These are phyloP conservation scores for Candida labiduridarum DNA, from an alignment of 1,139 yeast genomes.

Conservation along the genomic window DNA sequence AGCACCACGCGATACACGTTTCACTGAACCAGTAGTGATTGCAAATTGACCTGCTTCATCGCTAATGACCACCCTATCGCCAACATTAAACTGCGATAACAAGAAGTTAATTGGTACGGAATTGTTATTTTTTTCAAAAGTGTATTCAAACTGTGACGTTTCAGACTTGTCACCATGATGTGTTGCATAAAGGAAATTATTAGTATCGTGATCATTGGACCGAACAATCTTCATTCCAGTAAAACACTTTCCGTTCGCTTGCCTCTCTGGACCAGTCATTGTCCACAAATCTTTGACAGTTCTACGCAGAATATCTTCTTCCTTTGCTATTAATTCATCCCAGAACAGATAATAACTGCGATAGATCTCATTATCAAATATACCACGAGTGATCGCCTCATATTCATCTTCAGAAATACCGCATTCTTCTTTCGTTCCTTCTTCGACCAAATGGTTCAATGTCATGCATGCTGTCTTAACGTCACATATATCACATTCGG, in stretches of 20 bases:
- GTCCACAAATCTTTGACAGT: conserved; percentile 72
- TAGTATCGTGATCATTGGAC: conserved; percentile 22
- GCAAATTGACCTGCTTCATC: conserved; percentile 83
- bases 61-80: conserved; percentile 69
- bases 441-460: conserved; percentile 59
- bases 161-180: conserved; percentile 15
- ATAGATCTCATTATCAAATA: conserved; percentile 42
- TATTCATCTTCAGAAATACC: conserved; percentile 52
- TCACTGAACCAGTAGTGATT: conserved; percentile 63
- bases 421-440: conserved; percentile 52
- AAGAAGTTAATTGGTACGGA: conserved; percentile 2
- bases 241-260: conserved; percentile 30
- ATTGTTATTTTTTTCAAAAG: conserved; percentile 30
- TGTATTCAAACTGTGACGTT: conserved; percentile 41
- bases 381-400: conserved; percentile 51
- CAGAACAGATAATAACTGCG: conserved; percentile 65
- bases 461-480: conserved; percentile 68
- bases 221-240: conserved; percentile 61
- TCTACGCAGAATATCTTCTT: conserved; percentile 61
- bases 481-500: conserved; percentile 71
- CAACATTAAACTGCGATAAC: conserved; percentile 47
- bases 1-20: conserved; percentile 37
- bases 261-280: conserved; percentile 61
- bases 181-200: conserved; percentile 7
- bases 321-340: conserved; percentile 73